Base-by-base conservation (phyloP, 768 basidiomycete genomes). In the Lactifluus pinguis region DNA sequence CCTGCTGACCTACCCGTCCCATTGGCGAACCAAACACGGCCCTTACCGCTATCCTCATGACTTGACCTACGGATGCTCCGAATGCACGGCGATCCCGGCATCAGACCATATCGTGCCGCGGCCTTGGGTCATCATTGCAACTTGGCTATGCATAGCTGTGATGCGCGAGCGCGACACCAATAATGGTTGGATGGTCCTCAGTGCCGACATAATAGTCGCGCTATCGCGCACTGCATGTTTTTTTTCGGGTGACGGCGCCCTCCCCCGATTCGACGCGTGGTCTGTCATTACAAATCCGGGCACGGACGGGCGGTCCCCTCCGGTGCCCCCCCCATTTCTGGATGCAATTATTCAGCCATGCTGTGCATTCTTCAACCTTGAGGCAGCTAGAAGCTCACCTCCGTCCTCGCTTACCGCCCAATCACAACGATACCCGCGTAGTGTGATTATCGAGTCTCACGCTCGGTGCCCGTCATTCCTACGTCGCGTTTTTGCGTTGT, bases 1-100 rank as follows among this genome's bases (percentile, higher is more conserved):
- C 60, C 60, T 48, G 44, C 44, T 57, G 60, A 61, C 60, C 55
- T 57, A 13, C 50, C 55, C 55, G 25, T 29, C 38, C 11, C 29
- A 47, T 52, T 29, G 60, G 55, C 55, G 14, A 10, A 48, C 55
- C 36, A 52, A 11, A 39, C 49, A n/a, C 36, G 59, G 49, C 44
- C 14, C 49, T 51, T 45, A 11, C 55, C 55, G 36, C 36, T 25
- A 25, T 32, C 49, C 60, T n/a, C 60, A 19, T 61, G 60, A 61
- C 55, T 11, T 41, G 60, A 34, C 50, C 55, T 30, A 51, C 36
- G 60, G 10, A 51, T 36, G 44, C 1, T 52, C 54, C 55, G 55
- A 52, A 44, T 42, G 29, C 49, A 39, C 25, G 29, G 48, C 49
- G 30, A 3, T 36, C 30, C 45, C 5, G 10, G 3, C 15, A 47